Conservation (phyloP, 1,284 basidiomycete species). For the Naganishia cerealis region DNA sequence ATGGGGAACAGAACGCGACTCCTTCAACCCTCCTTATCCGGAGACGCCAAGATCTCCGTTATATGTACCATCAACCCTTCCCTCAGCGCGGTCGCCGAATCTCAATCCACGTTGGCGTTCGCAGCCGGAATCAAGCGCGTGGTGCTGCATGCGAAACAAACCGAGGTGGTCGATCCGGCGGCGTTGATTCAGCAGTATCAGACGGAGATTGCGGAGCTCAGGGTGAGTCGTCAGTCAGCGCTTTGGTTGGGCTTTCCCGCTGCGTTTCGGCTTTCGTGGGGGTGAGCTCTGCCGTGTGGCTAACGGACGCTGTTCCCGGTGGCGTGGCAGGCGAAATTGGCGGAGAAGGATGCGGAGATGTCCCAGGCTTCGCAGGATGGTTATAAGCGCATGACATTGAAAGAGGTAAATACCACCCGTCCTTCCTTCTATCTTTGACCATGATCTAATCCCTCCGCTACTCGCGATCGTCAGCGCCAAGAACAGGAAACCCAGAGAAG, state of each 20-base stretch:
- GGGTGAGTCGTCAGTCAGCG: slow-evolving; percentile 26
- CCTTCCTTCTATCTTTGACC: background rate
- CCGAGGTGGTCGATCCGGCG: slow-evolving; percentile 88
- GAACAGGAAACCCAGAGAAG: slow-evolving; percentile 73
- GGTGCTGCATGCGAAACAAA: slow-evolving; percentile 81
- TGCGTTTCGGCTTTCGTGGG: background rate
- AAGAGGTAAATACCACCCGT: slow-evolving; percentile 60
- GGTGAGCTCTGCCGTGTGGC: no score
- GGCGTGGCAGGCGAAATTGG: slow-evolving; percentile 41
- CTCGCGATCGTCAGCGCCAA: slow-evolving; percentile 59
- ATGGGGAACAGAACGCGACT: slow-evolving; percentile 69
- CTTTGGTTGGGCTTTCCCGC: slow-evolving; percentile 4
- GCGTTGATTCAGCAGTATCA: slow-evolving; percentile 83
- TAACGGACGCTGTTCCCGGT: background rate
- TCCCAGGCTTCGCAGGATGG: slow-evolving; percentile 57
- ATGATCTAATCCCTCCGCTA: slow-evolving; percentile 8
- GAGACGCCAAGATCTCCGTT: slow-evolving; percentile 92
- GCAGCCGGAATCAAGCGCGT: slow-evolving; percentile 61
- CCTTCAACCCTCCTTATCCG: slow-evolving; percentile 88
- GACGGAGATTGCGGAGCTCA: slow-evolving; percentile 81
- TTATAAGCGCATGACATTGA: slow-evolving; percentile 63
- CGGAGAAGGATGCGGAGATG: slow-evolving; percentile 46
- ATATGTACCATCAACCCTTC: slow-evolving; percentile 93
- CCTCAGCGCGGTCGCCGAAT: slow-evolving; percentile 67
- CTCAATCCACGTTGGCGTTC: slow-evolving; percentile 79